These are phyloP conservation scores for Cyclocybe cylindracea DNA, from an alignment of 768 basidiomycete species.

Conservation along the genomic window DNA sequence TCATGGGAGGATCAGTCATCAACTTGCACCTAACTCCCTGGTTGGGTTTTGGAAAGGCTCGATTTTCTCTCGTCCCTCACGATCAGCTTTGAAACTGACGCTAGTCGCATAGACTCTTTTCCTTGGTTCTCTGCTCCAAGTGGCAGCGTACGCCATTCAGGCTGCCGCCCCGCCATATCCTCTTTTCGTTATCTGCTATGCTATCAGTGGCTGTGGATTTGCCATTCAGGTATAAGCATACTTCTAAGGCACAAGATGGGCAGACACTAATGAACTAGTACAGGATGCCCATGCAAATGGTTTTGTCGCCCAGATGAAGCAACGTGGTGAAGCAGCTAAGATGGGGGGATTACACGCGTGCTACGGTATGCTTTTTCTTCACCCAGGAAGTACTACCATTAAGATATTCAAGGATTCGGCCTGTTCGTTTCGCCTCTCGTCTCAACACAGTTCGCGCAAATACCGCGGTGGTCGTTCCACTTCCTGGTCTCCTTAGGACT, in stretches of 20 bases:
- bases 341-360: conserved; percentile 51
- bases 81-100: not conserved
- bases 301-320: conserved; percentile 58
- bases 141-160: conserved; percentile 53
- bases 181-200: conserved; percentile 48
- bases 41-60: conserved; percentile 42
- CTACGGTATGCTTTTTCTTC: conserved; percentile 41
- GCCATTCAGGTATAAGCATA: conserved; percentile 40
- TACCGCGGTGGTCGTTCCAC: conserved; percentile 74
- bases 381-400: conserved; percentile 64
- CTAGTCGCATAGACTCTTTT: not conserved
- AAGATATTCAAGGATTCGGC: conserved; percentile 75
- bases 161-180: conserved; percentile 62
- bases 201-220: conserved; percentile 42
- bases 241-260: not conserved
- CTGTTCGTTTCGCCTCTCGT: conserved; percentile 72
- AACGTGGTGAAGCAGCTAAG: conserved; percentile 52
- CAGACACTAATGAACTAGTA: not conserved
- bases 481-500: conserved; percentile 72
- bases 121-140: conserved; percentile 47
- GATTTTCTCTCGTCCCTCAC: not conserved
- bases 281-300: conserved; percentile 74
- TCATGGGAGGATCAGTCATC: conserved; percentile 34
- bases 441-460: conserved; percentile 77
- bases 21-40: conserved; percentile 36